A percentile compares a stretch with the other conserved stretches of the same genome.
phyloP scores from a whole-genome alignment of 176 grass and related monocot genomes.

The Aegilops sharonensis region DNA sequence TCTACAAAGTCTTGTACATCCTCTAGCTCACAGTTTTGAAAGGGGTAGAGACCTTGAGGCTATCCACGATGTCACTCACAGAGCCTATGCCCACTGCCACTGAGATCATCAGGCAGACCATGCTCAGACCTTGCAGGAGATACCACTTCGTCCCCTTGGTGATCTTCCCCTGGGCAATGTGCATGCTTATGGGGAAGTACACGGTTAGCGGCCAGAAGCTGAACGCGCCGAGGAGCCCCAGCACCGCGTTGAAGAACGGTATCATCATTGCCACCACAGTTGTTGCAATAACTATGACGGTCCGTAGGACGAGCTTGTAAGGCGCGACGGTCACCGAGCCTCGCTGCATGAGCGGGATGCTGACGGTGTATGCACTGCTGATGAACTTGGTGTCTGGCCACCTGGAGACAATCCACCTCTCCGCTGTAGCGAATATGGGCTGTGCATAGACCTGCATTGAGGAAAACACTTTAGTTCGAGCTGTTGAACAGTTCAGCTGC shows the following conservation, averaged over 20 bases:
- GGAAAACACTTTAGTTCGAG: not conserved
- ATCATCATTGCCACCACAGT: constrained; percentile 74
- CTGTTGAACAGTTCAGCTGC: not conserved
- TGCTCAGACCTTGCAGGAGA: constrained; percentile 57
- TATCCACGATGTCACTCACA: constrained; percentile 64
- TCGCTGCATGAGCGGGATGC: constrained; percentile 31
- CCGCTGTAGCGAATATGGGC: constrained; percentile 60
- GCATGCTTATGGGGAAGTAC: constrained; percentile 83
- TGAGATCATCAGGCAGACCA: constrained; percentile 55
- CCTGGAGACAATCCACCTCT: constrained; percentile 36
- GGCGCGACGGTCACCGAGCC: constrained; percentile 50
- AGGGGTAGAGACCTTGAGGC: constrained; percentile 47
- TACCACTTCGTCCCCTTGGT: constrained; percentile 49
- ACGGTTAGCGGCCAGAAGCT: constrained; percentile 92
- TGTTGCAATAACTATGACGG: constrained; percentile 45
- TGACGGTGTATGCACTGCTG: constrained; percentile 53
- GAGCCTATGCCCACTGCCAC: constrained; percentile 66
- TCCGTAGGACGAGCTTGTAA: constrained; percentile 49
- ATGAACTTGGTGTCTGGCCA: constrained; percentile 79
- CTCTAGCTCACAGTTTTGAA: constrained; percentile 55
- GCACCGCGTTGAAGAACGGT: constrained; percentile 82
- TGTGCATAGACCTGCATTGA: constrained; percentile 63
- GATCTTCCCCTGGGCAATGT: constrained; percentile 62
- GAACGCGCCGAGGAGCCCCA: constrained; percentile 73
- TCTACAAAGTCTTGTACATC: constrained; percentile 29